phyloP scores from a whole-genome alignment of 1,284 basidiomycete genomes.

The Trichosporon sp. region DNA sequence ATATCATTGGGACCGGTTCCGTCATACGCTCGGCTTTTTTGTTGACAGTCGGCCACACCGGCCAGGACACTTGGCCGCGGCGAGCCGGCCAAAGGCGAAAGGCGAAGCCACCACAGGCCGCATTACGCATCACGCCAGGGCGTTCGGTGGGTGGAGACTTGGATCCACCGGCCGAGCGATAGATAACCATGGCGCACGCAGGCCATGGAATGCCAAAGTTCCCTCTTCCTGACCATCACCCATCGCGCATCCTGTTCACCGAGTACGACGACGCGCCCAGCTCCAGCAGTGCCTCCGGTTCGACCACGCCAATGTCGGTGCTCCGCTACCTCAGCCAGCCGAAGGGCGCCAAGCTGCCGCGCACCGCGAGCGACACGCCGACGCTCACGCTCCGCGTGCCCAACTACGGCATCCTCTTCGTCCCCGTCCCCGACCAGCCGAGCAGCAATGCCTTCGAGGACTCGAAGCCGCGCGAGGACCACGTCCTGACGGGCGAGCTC shows the following conservation, averaged over 20 bases:
- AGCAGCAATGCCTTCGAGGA: neutral
- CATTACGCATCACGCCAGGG: neutral
- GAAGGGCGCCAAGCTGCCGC: neutral
- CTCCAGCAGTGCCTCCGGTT: neutral
- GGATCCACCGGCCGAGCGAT: neutral
- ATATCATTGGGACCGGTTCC: neutral
- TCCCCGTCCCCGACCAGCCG: conserved; percentile 7
- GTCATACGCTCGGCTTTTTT: neutral
- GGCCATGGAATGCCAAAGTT: neutral
- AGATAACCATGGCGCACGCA: neutral
- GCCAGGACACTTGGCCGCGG: neutral
- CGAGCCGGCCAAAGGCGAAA: neutral
- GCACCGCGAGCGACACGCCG: neutral
- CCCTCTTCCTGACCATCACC: neutral
- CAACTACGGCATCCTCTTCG: conserved; percentile 17
- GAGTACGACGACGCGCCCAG: neutral
- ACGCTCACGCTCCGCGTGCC: conserved; percentile 5
- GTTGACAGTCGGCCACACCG: neutral
- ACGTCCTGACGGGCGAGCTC: conserved; percentile 17
- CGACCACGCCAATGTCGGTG: neutral
- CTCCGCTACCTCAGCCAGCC: neutral
- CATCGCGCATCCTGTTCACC: neutral
- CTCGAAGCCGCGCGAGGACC: conserved; percentile 14
- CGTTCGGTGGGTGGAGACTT: neutral
- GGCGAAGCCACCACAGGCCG: too few relatives aligned